phyloP scores from a whole-genome alignment of 23 red algal genomes.

The Chondrus crispus region DNA sequence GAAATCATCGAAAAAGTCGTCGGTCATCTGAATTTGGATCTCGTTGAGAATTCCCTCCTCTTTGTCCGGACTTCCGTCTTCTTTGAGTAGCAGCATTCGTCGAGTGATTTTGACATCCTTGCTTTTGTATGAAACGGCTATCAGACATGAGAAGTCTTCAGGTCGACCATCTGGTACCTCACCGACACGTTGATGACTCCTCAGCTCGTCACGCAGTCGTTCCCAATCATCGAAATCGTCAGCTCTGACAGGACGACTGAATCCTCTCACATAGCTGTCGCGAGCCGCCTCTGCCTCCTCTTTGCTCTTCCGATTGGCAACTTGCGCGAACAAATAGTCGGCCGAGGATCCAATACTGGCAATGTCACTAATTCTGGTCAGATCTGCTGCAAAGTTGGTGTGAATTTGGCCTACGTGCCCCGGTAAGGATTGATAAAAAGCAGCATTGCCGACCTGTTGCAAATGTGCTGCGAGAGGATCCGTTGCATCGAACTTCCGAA shows the following conservation, averaged over 20 bases:
- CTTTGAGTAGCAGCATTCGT: not conserved
- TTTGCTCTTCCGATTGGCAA: not conserved
- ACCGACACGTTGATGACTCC: not conserved
- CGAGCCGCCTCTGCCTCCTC: not conserved
- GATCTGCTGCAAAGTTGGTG: not conserved
- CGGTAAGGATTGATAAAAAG: not conserved
- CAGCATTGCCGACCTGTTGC: not conserved
- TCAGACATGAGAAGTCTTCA: not conserved
- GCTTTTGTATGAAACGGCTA: constrained; percentile 1
- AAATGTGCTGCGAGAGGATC: not conserved
- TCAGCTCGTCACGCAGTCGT: not conserved
- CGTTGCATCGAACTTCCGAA: constrained; percentile 1
- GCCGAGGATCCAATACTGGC: not conserved
- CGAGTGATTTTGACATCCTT: constrained; percentile 1
- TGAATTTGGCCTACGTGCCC: not conserved
- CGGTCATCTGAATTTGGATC: not conserved
- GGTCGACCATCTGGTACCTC: not conserved
- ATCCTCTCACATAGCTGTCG: not conserved
- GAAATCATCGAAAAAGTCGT: constrained; percentile 10
- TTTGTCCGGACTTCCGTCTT: not conserved
- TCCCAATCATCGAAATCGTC: not conserved
- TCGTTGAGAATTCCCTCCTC: not conserved
- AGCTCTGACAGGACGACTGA: not conserved
- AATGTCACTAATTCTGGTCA: not conserved
- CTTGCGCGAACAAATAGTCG: not conserved